Conservation (phyloP, 2,329 filamentous ascomycete genomes). For the Aspergillus sp. region DNA sequence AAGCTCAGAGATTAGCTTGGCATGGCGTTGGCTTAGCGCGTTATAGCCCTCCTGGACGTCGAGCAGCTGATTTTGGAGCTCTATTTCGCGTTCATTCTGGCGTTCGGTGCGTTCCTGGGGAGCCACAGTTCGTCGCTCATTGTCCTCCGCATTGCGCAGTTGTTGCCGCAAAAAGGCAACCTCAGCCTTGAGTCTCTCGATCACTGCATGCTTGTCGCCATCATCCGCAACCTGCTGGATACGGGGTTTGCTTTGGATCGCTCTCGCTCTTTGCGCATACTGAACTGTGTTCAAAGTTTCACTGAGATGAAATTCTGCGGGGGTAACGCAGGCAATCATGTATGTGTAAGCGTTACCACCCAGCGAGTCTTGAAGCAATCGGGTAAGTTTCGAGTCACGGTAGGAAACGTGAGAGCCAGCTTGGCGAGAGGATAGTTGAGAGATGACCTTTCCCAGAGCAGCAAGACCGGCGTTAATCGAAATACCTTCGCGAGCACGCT, state of each 20-base stretch:
- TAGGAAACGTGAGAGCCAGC: slow-evolving; percentile 92
- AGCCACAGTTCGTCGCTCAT: slow-evolving; percentile 56
- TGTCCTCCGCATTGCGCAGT: slow-evolving; percentile 77
- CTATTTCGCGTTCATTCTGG: slow-evolving; percentile 78
- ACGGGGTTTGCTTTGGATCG: slow-evolving; percentile 95
- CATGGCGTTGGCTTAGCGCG: slow-evolving; percentile 85
- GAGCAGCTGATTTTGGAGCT: slow-evolving; percentile 89
- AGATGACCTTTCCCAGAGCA: slow-evolving; percentile 95
- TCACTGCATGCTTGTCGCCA: slow-evolving; percentile 87
- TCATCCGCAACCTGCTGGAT: slow-evolving; percentile 91
- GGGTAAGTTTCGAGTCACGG: slow-evolving; percentile 94
- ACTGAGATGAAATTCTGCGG: slow-evolving; percentile 93
- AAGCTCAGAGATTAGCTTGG: slow-evolving; percentile 92
- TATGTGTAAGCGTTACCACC: slow-evolving; percentile 98
- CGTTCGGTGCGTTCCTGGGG: slow-evolving; percentile 74
- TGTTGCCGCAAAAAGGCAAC: slow-evolving; percentile 92
- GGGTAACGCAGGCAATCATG: slow-evolving; percentile 98
- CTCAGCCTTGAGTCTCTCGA: slow-evolving; percentile 90
- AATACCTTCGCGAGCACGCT: slow-evolving; percentile 92
- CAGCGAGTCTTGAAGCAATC: slow-evolving; percentile 91
- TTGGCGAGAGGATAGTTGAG: slow-evolving; percentile 88
- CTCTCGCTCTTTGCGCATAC: slow-evolving; percentile 92
- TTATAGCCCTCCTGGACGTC: slow-evolving; percentile 95
- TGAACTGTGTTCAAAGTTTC: slow-evolving; percentile 97
- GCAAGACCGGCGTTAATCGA: slow-evolving; percentile 97